phyloP scores from a whole-genome alignment of 2,329 filamentous ascomycete genomes.

The Cercospora nicotianae region DNA sequence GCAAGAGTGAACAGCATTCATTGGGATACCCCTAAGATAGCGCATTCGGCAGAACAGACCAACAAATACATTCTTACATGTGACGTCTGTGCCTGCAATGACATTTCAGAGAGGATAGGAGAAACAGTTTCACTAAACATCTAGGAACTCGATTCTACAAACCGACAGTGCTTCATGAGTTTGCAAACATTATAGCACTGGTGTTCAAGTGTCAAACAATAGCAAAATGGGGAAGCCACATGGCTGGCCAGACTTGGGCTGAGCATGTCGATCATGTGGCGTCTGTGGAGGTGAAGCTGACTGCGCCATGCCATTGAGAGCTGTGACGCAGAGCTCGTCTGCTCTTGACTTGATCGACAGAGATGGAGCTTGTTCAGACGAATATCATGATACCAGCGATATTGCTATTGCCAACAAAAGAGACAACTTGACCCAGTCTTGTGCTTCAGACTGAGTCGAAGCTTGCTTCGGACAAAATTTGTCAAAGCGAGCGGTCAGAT shows the following conservation, averaged over 20 bases:
- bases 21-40: neutral
- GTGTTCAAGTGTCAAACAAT: neutral
- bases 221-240: too few species aligned
- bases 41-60: neutral
- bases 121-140: neutral
- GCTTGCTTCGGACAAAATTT: neutral
- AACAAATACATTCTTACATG: neutral
- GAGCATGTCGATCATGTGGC: neutral
- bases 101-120: neutral
- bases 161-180: neutral
- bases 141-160: neutral
- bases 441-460: neutral
- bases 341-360: neutral
- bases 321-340: neutral
- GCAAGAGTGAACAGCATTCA: constrained; percentile 1
- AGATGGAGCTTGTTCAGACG: neutral
- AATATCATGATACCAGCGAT: neutral
- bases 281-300: neutral
- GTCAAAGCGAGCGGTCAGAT: neutral
- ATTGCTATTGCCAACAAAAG: neutral
- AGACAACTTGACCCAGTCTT: neutral
- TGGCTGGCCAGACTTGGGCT: neutral
- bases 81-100: neutral
- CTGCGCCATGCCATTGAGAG: neutral
- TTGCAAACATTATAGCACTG: neutral